phyloP scores from a whole-genome alignment of 176 grass and related monocot species.

The Ensete glaucum region DNA sequence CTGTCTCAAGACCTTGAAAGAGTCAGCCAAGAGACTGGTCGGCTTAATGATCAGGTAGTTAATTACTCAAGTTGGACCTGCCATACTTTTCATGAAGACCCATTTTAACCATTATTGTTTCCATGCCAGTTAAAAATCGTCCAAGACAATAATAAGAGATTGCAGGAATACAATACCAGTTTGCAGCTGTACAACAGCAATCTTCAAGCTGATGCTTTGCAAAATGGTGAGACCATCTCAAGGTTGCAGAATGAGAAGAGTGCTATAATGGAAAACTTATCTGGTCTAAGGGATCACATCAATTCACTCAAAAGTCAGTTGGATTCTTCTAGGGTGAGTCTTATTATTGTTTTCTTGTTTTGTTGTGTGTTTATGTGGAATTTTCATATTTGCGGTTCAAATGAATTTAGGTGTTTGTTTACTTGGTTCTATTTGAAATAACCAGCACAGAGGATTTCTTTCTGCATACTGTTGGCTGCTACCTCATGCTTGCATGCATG shows the following conservation, averaged over 20 bases:
- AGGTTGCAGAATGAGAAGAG: slow-evolving; percentile 83
- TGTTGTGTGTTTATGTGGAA: background rate
- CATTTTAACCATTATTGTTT: slow-evolving; percentile 19
- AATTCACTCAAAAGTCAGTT: slow-evolving; percentile 65
- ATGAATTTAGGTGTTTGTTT: background rate
- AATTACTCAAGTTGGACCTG: background rate
- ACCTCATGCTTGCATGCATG: no score
- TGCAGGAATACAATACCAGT: slow-evolving; percentile 77
- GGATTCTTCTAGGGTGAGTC: slow-evolving; percentile 52
- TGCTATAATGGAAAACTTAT: slow-evolving; percentile 59
- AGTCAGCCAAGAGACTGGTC: slow-evolving; percentile 42
- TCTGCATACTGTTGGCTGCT: no score
- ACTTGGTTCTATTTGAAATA: no score
- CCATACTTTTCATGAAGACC: background rate
- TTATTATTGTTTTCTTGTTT: background rate
- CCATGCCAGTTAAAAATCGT: slow-evolving; percentile 68
- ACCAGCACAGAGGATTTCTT: no score
- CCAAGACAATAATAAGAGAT: slow-evolving; percentile 61
- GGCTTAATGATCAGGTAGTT: slow-evolving; percentile 70
- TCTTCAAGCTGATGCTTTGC: slow-evolving; percentile 67
- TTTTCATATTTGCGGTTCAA: background rate
- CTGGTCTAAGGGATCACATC: slow-evolving; percentile 45
- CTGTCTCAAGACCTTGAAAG: slow-evolving; percentile 57
- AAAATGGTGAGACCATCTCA: slow-evolving; percentile 54
- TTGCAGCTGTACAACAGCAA: slow-evolving; percentile 92